Base-by-base conservation (phyloP, 495 filamentous ascomycete genomes). In the Physcia stellaris region DNA sequence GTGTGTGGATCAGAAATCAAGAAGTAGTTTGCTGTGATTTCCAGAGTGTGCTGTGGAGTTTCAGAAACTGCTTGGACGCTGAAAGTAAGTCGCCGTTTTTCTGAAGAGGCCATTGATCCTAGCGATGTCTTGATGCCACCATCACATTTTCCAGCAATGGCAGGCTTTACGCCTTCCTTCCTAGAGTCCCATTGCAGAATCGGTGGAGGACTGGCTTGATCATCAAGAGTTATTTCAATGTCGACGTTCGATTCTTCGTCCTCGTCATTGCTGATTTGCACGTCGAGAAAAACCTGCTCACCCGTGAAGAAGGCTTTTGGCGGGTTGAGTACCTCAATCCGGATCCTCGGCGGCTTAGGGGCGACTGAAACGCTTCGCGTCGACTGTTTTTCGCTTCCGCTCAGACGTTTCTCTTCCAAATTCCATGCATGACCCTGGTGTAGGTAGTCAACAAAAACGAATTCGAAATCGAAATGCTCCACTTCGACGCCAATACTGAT, bases 261-360 rank as follows among this genome's bases (percentile, higher is more conserved):
- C 59, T 99, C 90, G 42, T 77, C 77, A 40, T 99, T 99, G 17
- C 71, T 48, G 13, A 94, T 61, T 20, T 79, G 68, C 26, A 96
- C 64, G 12, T 66, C 61, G 31, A 96, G 56, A 6, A 50, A 49
- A 28, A 94, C 67, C 2, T 59, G 51, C 58, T 99, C 90, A 50
- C 88, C 78, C 2, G 78, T 79, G 50, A 93, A 96, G 56, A 90
- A 92, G 23, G 80, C 73, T 17, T 73, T 63, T 39, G 64, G 62
- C 32, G 79, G 57, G 32, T 73, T 67, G 2, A 68, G 61, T 16
- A 81, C 56, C 19, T 62, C 66, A 24, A 96, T 70, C 42, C 81
- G 73, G 58, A 99, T 77, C 54, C 95, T 96, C 0, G 90, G 90
- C 28, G 90, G 90, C 51, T 90, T 81, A 4, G 88, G 90, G 40